Conservation (phyloP, 805 yeast genomes). For the Lipomyces lipofer region DNA sequence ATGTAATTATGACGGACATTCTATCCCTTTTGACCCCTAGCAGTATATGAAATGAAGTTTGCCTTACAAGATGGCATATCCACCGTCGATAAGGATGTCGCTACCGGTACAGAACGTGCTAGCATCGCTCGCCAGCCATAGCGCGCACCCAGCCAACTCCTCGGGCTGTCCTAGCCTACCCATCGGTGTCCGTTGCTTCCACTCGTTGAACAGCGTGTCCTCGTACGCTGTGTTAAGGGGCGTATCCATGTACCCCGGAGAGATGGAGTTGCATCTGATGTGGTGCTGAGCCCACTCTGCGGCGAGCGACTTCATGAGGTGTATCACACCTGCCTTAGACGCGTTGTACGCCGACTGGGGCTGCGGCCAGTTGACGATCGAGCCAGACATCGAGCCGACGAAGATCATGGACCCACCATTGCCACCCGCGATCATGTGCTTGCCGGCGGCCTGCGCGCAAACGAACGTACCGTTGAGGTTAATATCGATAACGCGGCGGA, state of each 20-base stretch:
- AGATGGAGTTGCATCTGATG: conserved; percentile 65
- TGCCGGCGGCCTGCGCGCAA: conserved; percentile 65
- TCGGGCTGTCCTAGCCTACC: conserved; percentile 69
- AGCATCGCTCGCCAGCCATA: conserved; percentile 60
- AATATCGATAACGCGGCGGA: conserved; percentile 63
- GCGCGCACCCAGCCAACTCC: conserved; percentile 65
- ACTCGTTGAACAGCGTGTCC: conserved; percentile 49
- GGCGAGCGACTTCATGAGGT: conserved; percentile 65
- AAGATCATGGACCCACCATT: conserved; percentile 60
- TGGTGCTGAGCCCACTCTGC: conserved; percentile 72
- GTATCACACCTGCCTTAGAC: conserved; percentile 71
- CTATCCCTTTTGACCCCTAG: too few relatives aligned
- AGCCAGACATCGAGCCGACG: conserved; percentile 71
- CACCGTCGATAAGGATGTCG: conserved; percentile 68
- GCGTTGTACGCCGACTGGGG: conserved; percentile 71
- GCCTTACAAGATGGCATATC: conserved; percentile 41
- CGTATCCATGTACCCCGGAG: conserved; percentile 71
- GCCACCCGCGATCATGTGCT: conserved; percentile 61
- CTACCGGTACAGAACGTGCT: conserved; percentile 65
- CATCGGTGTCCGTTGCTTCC: conserved; percentile 67
- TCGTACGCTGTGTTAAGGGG: conserved; percentile 64
- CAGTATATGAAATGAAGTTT: not conserved
- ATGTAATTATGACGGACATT: too few relatives aligned
- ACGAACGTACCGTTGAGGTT: conserved; percentile 67
- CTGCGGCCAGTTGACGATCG: conserved; percentile 72